Evolutionary conservation across 2,329 filamentous ascomycete genomes (phyloP).

Genomic region (Phialemoniopsis sp.): DNA sequence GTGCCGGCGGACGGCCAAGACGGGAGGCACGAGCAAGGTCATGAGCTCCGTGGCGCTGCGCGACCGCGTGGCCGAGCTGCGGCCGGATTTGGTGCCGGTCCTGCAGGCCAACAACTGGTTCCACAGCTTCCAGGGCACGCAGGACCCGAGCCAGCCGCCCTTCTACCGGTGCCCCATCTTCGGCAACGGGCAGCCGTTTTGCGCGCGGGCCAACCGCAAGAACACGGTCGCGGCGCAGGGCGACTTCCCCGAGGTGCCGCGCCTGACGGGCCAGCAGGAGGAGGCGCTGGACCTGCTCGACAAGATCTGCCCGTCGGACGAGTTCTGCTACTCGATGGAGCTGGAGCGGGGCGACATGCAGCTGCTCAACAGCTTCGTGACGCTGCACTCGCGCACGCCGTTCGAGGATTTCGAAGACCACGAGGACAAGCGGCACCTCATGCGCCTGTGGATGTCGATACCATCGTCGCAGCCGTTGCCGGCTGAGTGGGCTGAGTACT

Average conservation of each 20-base stretch:
- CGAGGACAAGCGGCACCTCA: constrained; percentile 9
- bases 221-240: constrained; percentile 7
- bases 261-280: constrained; percentile 2
- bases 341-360: constrained; percentile 9
- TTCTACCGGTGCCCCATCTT: constrained; percentile 9
- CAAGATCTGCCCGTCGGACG: constrained; percentile 7
- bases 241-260: constrained; percentile 7
- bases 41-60: constrained; percentile 7
- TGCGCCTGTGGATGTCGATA: constrained; percentile 9
- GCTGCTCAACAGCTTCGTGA: constrained; percentile 10
- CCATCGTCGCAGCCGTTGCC: constrained; percentile 7
- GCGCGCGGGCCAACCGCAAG: constrained; percentile 9
- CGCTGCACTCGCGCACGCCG: constrained; percentile 8
- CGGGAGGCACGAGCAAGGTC: constrained; percentile 7
- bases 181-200: constrained; percentile 2
- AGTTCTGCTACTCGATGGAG: constrained; percentile 9
- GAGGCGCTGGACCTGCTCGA: constrained; percentile 8
- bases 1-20: constrained; percentile 7
- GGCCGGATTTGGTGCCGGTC: constrained; percentile 8
- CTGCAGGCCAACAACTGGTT: constrained; percentile 7
- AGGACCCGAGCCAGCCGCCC: constrained; percentile 6
- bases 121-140: constrained; percentile 7
- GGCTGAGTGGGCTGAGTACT: constrained; percentile 7
- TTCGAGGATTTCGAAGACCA: constrained; percentile 7
- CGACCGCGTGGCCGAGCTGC: constrained; percentile 5